Evolutionary conservation across 352 stramenopile species (phyloP), one percentile per base, ranked within the genome.

Genomic region (Globisporangium nodosum): DNA sequence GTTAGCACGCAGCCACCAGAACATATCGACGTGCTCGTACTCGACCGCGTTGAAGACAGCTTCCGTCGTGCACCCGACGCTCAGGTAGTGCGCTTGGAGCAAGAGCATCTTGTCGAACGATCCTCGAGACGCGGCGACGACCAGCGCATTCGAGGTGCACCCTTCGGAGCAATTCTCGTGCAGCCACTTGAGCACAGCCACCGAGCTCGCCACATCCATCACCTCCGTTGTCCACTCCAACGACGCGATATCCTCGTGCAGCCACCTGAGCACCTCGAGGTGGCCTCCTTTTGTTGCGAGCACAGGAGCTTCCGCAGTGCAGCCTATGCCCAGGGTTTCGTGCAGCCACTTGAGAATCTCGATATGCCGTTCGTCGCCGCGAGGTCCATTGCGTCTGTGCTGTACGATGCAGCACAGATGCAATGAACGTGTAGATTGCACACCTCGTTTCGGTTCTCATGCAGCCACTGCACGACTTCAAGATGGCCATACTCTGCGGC

Each of bases 401-500:
- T 27, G 24, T 27, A 27, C 24, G 24, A 27, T 27, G 24, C 24
- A 27, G 24, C 24, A 27, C 24, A 27, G 24, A 27, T 27, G 24
- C 24, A 27, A 27, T 27, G 24, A 27, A 27, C 24, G 24, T 27
- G 24, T 3, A 3, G 1, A 3, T 12, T 39, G 21, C 54, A 67
- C 6, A 51, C 51, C 45, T 58, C 47, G 0, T 6, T 18, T 0
- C 52, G 51, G 31, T 65, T 12, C 21, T 27, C 52, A 16, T 58
- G 55, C 8, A 64, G 43, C 40, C 40, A 54, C 45, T 64, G 15
- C 8, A 63, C 40, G 5, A 63, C 30, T 2, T 52, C 54, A 6
- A 59, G 18, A 42, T 65, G 64, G 5, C 65, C 63, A 16, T 49
- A 16, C 16, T 7, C 18, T 5, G 24, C 40, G 3, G 52, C 40